Conservation (phyloP, 148 eudicot genomes). For the Rhododendron griersonianum region DNA sequence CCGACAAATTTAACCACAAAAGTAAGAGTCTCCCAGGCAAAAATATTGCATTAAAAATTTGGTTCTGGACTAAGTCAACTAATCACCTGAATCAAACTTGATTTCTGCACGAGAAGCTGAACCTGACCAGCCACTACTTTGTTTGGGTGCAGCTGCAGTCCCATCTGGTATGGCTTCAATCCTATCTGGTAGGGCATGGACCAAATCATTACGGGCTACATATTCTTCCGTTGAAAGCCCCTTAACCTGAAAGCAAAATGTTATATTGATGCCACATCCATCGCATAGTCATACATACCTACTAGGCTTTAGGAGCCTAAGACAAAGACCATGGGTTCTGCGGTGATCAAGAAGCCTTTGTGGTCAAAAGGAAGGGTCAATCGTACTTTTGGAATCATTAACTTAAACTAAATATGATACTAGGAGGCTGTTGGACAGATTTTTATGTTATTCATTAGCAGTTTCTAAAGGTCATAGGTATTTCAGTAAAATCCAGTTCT, state of each 20-base stretch:
- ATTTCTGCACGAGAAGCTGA: constrained; percentile 81
- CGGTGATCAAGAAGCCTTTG: background rate
- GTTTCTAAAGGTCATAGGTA: background rate
- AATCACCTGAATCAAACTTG: constrained; percentile 89
- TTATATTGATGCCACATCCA: background rate
- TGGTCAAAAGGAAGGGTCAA: background rate
- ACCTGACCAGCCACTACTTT: constrained; percentile 81
- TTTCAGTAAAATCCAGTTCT: background rate
- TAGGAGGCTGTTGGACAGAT: background rate
- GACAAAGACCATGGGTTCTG: background rate
- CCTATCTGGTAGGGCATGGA: constrained; percentile 84
- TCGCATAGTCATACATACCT: background rate
- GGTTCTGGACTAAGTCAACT: background rate
- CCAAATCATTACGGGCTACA: constrained; percentile 84
- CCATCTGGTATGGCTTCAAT: constrained; percentile 96
- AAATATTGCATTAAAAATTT: background rate
- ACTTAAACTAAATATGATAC: background rate
- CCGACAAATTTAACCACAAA: constrained; percentile 5
- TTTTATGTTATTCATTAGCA: background rate
- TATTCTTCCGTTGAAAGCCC: constrained; percentile 89
- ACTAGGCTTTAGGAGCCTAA: background rate
- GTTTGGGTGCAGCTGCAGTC: constrained; percentile 64
- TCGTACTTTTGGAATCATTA: background rate
- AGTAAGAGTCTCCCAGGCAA: background rate
- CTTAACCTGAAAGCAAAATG: constrained; percentile 57